phyloP scores from a whole-genome alignment of 169 alveolate species.

The Hepatocystis sp. region DNA sequence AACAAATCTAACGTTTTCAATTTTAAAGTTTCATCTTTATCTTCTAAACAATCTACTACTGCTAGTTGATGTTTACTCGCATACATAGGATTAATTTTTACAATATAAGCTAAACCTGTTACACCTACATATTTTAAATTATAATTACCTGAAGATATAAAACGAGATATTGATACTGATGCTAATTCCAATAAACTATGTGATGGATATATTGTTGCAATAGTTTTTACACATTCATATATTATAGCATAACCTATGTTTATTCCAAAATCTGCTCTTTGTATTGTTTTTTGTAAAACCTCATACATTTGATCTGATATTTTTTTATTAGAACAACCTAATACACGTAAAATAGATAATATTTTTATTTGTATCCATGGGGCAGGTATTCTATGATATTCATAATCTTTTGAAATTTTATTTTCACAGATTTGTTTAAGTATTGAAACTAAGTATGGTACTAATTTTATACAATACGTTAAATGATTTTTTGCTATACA shows the following conservation, averaged over 20 bases:
- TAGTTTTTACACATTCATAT: constrained; percentile 94
- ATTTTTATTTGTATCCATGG: constrained; percentile 96
- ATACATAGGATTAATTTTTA: constrained; percentile 91
- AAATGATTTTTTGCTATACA: constrained; percentile 85
- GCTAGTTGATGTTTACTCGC: constrained; percentile 92
- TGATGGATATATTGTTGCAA: constrained; percentile 92
- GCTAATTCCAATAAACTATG: constrained; percentile 90
- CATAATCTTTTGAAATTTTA: constrained; percentile 93
- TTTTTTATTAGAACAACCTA: constrained; percentile 91
- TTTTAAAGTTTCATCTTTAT: constrained; percentile 94
- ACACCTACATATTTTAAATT: constrained; percentile 95
- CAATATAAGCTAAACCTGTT: constrained; percentile 91
- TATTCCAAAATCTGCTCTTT: constrained; percentile 91
- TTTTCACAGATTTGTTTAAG: constrained; percentile 94
- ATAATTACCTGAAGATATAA: constrained; percentile 91
- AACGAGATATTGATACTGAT: constrained; percentile 85
- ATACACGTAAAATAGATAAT: constrained; percentile 85
- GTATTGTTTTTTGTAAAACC: constrained; percentile 87
- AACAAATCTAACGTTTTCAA: constrained; percentile 93
- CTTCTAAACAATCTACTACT: constrained; percentile 95
- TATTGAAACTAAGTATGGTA: constrained; percentile 91
- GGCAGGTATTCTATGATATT: constrained; percentile 96
- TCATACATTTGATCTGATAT: constrained; percentile 93
- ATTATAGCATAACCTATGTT: constrained; percentile 95
- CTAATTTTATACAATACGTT: constrained; percentile 89